These are phyloP conservation scores for Lactifluus subvellereus DNA, from an alignment of 768 basidiomycete species.

Conservation along the genomic window DNA sequence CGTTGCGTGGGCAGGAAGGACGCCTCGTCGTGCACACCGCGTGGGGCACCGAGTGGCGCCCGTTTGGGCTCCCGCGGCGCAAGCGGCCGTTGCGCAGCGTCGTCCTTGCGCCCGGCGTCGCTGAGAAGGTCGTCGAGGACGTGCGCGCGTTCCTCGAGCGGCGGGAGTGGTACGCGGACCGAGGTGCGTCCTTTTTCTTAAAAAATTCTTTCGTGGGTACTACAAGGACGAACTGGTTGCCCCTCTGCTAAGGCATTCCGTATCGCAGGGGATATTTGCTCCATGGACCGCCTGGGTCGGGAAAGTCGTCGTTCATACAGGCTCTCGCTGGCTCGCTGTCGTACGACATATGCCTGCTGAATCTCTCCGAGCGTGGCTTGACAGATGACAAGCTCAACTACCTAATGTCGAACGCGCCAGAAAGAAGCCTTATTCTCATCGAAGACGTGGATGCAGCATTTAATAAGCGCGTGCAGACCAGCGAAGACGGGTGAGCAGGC, in stretches of 20 bases:
- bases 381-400: slow-evolving; percentile 96
- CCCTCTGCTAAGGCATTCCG: slow-evolving; percentile 72
- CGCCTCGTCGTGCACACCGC: slow-evolving; percentile 95
- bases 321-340: slow-evolving; percentile 87
- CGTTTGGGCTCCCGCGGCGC: slow-evolving; percentile 86
- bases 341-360: slow-evolving; percentile 94
- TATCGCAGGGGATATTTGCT: slow-evolving; percentile 94
- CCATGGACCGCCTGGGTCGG: slow-evolving; percentile 95
- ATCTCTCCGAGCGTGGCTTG: slow-evolving; percentile 91
- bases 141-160: slow-evolving; percentile 75
- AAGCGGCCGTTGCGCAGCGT: slow-evolving; percentile 87
- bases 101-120: slow-evolving; percentile 74
- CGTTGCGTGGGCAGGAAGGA: slow-evolving; percentile 81
- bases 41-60: slow-evolving; percentile 95
- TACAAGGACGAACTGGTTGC: no score
- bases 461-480: slow-evolving; percentile 83
- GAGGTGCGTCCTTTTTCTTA: slow-evolving; percentile 51
- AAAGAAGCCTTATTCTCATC: slow-evolving; percentile 89
- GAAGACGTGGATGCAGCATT: slow-evolving; percentile 98
- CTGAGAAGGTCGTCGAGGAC: slow-evolving; percentile 79
- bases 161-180: slow-evolving; percentile 91
- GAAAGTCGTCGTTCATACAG: slow-evolving; percentile 98
- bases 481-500: slow-evolving; percentile 78
- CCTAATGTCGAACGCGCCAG: slow-evolving; percentile 86
- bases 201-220: no score